Percentiles rank a stretch among this genome's conserved stretches.
These are phyloP conservation scores for Fraxinus excelsior DNA, from an alignment of 257 asterid genomes.

Conservation along the genomic window DNA sequence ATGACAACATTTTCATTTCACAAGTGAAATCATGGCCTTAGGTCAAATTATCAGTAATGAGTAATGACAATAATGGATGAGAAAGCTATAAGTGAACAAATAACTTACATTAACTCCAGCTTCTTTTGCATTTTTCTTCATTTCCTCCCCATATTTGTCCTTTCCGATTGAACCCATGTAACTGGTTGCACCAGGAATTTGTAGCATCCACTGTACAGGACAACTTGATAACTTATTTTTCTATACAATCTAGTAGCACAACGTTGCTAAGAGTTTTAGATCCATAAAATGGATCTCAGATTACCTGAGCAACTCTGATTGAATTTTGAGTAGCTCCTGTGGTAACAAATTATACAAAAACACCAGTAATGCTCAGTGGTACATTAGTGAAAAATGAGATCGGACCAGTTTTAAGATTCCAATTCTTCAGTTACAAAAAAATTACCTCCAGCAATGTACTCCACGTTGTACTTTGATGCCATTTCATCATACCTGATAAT, in stretches of 20 bases:
- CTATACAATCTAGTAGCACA: not conserved
- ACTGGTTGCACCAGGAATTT: slow-evolving; percentile 80
- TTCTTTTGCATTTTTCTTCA: slow-evolving; percentile 71
- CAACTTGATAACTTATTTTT: slow-evolving; percentile 9
- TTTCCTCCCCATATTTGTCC: slow-evolving; percentile 85
- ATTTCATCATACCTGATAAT: slow-evolving; percentile 85
- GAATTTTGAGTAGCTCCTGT: slow-evolving; percentile 97
- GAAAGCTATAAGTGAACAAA: slow-evolving; percentile 14
- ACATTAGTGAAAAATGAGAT: not conserved
- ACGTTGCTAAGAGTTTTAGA: slow-evolving; percentile 4
- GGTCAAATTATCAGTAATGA: not conserved
- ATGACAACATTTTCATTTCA: not conserved
- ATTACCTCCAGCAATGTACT: slow-evolving; percentile 96
- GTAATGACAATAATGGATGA: not conserved
- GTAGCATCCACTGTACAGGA: slow-evolving; percentile 53
- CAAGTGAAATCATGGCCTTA: not conserved
- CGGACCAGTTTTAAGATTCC: slow-evolving; percentile 7
- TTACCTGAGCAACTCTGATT: slow-evolving; percentile 94
- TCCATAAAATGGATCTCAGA: slow-evolving; percentile 12
- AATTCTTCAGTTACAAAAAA: slow-evolving; percentile 5
- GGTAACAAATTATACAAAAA: slow-evolving; percentile 20
- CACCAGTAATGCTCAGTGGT: slow-evolving; percentile 9
- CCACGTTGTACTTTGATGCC: slow-evolving; percentile 78
- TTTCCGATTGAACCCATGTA: slow-evolving; percentile 67
- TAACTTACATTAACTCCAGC: slow-evolving; percentile 79